Base-by-base conservation (phyloP, 352 stramenopile species). In the Globisporangium acanthophoron region DNA sequence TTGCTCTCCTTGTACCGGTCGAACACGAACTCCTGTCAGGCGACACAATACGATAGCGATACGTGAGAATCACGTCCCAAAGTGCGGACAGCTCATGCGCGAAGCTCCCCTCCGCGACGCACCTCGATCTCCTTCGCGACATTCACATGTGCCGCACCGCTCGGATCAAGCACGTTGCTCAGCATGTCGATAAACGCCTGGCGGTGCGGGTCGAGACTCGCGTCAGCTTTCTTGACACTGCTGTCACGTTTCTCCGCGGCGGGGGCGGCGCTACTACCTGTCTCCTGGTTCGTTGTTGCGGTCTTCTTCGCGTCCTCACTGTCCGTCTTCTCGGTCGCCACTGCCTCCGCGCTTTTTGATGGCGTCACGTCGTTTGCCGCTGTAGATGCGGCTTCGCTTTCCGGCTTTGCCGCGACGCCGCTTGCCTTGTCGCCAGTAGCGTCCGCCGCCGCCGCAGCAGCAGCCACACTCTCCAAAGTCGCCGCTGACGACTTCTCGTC, bases 1-100 rank as follows among this genome's bases (percentile, higher is more conserved):
- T 78, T 84, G 62, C 69, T 90, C 44, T 94, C 77, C 53, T 86
- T 90, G 65, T 89, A 92, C 12, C 85, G 81, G 55, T 92, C 85
- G 62, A 87, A 92, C 39, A 94, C 71, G 52, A 78, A 68, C 13
- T 70, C 67, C 81, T 92, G 37, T 13, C 61, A 31, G 31, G 35
- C 52, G 5, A 39, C 20, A 54, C 45, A 46, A 59, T 29, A 24
- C 37, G 37, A 9, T 13, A 13, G 5, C 16, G 20, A 39, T 2
- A 12, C 21, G 6, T 52, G 35, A 46, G 11, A n/a, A 27, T 41
- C 18, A 66, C 33, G 5, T 11, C 33, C 33, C 9, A 37, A 12
- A 11, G 33, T 37, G 33, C 1, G 52, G 4, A 48, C 57, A 20
- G 37, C 20, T 18, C 16, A 24, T 18, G 27, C 5, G 3, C 8